phyloP scores from a whole-genome alignment of 2,329 filamentous ascomycete genomes.

The Pseudonectria foliicola region DNA sequence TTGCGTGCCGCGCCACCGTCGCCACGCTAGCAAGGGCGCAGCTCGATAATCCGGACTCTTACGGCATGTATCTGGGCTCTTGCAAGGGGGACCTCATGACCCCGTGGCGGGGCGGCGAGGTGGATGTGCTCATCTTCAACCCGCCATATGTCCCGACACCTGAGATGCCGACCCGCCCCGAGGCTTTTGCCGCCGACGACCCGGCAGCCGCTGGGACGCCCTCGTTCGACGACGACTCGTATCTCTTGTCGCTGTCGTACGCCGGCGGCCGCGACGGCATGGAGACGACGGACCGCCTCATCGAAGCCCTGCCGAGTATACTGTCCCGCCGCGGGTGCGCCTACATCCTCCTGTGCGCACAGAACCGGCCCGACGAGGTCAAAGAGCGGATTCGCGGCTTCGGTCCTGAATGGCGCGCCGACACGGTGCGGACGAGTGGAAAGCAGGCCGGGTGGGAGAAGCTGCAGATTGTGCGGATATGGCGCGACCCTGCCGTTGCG shows the following conservation, averaged over 20 bases:
- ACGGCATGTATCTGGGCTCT: slow-evolving; percentile 55
- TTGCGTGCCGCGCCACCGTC: slow-evolving; percentile 70
- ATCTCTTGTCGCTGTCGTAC: slow-evolving; percentile 78
- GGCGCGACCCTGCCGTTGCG: slow-evolving; percentile 42
- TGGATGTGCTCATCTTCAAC: slow-evolving; percentile 92
- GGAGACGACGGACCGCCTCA: slow-evolving; percentile 79
- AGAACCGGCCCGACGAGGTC: slow-evolving; percentile 76
- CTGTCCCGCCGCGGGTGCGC: slow-evolving; percentile 67
- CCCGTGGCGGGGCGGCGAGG: slow-evolving; percentile 45
- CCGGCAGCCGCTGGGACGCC: slow-evolving; percentile 25
- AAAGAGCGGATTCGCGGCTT: slow-evolving; percentile 53
- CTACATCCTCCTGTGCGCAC: slow-evolving; percentile 82
- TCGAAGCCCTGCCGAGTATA: slow-evolving; percentile 59
- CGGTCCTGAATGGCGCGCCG: slow-evolving; percentile 57
- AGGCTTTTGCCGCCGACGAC: slow-evolving; percentile 18
- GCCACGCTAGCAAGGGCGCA: slow-evolving; percentile 55
- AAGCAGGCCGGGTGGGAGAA: slow-evolving; percentile 92
- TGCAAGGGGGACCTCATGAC: slow-evolving; percentile 63
- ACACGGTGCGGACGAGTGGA: slow-evolving; percentile 75
- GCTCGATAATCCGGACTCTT: slow-evolving; percentile 26
- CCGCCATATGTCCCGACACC: slow-evolving; percentile 92
- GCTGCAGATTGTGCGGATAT: slow-evolving; percentile 81
- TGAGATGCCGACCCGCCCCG: slow-evolving; percentile 53
- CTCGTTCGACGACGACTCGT: slow-evolving; percentile 71
- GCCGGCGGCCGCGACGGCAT: slow-evolving; percentile 87